These are phyloP conservation scores for Apostasia ramifera DNA, from an alignment of 106 monocot genomes.

Conservation along the genomic window DNA sequence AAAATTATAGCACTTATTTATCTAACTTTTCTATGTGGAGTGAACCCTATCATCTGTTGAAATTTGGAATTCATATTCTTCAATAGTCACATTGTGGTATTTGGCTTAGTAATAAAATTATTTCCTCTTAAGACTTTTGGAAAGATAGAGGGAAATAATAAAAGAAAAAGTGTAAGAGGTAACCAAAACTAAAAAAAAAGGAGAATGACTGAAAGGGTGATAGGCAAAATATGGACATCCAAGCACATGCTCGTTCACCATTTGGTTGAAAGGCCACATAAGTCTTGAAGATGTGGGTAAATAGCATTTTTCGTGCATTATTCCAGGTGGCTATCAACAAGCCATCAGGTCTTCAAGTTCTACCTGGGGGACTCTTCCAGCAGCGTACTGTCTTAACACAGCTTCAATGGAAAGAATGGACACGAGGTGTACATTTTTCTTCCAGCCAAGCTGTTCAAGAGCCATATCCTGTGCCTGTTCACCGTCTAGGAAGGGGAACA, in stretches of 20 bases:
- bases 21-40: no score
- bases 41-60: no score
- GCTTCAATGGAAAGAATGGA: constrained; percentile 62
- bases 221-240: not conserved
- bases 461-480: constrained; percentile 64
- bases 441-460: constrained; percentile 7
- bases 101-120: no score
- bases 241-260: not conserved
- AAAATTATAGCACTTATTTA: no score
- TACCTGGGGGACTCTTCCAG: constrained; percentile 94
- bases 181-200: no score
- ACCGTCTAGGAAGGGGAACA: constrained; percentile 92
- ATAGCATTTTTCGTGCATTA: not conserved
- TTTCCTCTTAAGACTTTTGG: no score
- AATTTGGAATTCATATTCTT: no score
- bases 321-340: constrained; percentile 77
- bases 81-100: no score
- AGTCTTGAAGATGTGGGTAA: not conserved
- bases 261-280: not conserved
- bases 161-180: no score
- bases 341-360: constrained; percentile 93
- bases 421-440: constrained; percentile 6
- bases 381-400: constrained; percentile 87
- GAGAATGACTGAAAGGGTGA: not conserved
- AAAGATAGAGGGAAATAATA: no score